A percentile compares a stretch with the other conserved stretches of the same genome.
Evolutionary conservation across 768 basidiomycete genomes (phyloP).

Genomic region (Chalciporus piperatus): DNA sequence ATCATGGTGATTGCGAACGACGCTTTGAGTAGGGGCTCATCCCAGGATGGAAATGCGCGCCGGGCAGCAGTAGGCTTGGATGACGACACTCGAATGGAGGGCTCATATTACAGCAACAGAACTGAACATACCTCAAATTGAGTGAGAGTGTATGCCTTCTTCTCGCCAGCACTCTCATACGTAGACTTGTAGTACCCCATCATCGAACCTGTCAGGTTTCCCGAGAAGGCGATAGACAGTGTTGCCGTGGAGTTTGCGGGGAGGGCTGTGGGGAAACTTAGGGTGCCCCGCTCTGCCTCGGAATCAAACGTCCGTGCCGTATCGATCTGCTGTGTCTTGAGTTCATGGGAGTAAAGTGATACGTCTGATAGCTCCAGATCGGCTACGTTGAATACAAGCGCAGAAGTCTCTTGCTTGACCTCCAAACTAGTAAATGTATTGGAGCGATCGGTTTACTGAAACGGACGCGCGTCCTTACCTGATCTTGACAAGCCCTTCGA

Average conservation of each 20-base stretch:
- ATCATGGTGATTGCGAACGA: slow-evolving; percentile 76
- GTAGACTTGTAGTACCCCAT: slow-evolving; percentile 78
- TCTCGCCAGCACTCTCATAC: slow-evolving; percentile 61
- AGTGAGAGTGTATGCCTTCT: slow-evolving; percentile 73
- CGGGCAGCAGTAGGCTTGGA: slow-evolving; percentile 80
- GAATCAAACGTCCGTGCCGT: slow-evolving; percentile 53
- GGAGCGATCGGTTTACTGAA: background rate
- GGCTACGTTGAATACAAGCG: slow-evolving; percentile 63
- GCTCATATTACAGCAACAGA: background rate
- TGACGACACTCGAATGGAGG: background rate
- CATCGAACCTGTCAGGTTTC: slow-evolving; percentile 68
- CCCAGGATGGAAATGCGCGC: slow-evolving; percentile 85
- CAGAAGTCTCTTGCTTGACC: slow-evolving; percentile 56
- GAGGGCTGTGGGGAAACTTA: slow-evolving; percentile 56
- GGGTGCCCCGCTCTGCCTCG: slow-evolving; percentile 60
- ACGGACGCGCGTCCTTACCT: slow-evolving; percentile 40
- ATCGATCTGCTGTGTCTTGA: slow-evolving; percentile 45
- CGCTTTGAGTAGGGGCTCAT: slow-evolving; percentile 88
- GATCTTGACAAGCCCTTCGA: slow-evolving; percentile 74
- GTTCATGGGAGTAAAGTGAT: slow-evolving; percentile 53
- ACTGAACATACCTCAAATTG: slow-evolving; percentile 70
- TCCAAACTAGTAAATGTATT: slow-evolving; percentile 48
- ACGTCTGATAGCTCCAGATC: slow-evolving; percentile 57
- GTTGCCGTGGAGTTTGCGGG: slow-evolving; percentile 68
- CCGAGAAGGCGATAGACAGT: slow-evolving; percentile 67